Conservation (phyloP, 331 rosid species). For the Rhamnella rubrinervis region DNA sequence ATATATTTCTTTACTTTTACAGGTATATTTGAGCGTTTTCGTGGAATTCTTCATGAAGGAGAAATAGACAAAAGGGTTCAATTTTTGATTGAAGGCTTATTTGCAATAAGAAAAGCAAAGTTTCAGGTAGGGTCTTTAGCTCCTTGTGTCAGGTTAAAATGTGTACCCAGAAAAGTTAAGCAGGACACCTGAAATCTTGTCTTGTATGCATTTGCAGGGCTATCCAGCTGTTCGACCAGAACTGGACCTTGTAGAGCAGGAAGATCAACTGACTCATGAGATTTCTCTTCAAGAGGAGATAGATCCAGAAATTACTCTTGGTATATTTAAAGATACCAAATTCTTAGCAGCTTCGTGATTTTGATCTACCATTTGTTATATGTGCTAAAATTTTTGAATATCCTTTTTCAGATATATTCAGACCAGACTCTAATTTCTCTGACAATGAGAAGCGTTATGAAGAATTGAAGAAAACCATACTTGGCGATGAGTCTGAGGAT, state of each 20-base stretch:
- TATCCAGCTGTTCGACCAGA: slow-evolving; percentile 93
- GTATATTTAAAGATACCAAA: slow-evolving; percentile 33
- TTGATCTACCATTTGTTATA: slow-evolving; percentile 7
- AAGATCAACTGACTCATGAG: slow-evolving; percentile 92
- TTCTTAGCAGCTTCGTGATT: slow-evolving; percentile 14
- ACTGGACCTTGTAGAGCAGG: slow-evolving; percentile 89
- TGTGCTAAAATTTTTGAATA: slow-evolving; percentile 9
- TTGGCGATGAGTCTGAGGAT: slow-evolving; percentile 89
- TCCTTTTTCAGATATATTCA: slow-evolving; percentile 66
- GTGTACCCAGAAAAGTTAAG: background rate
- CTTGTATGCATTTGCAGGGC: slow-evolving; percentile 57
- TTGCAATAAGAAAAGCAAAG: slow-evolving; percentile 88
- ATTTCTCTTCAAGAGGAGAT: slow-evolving; percentile 79
- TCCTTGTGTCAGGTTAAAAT: background rate
- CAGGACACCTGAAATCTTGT: background rate
- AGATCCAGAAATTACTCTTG: slow-evolving; percentile 74
- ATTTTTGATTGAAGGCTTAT: slow-evolving; percentile 82
- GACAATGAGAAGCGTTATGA: slow-evolving; percentile 67
- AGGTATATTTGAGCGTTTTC: slow-evolving; percentile 98
- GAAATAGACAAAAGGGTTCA: slow-evolving; percentile 95
- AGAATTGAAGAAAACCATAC: slow-evolving; percentile 51
- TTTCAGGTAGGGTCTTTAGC: slow-evolving; percentile 56
- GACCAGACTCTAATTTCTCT: slow-evolving; percentile 63
- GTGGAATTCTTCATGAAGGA: slow-evolving; percentile 98
- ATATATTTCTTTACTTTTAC: slow-evolving; percentile 18